Evolutionary conservation across 331 rosid genomes (phyloP), one percentile per base, ranked within the genome.

Genomic region (Spiraea crenata): DNA sequence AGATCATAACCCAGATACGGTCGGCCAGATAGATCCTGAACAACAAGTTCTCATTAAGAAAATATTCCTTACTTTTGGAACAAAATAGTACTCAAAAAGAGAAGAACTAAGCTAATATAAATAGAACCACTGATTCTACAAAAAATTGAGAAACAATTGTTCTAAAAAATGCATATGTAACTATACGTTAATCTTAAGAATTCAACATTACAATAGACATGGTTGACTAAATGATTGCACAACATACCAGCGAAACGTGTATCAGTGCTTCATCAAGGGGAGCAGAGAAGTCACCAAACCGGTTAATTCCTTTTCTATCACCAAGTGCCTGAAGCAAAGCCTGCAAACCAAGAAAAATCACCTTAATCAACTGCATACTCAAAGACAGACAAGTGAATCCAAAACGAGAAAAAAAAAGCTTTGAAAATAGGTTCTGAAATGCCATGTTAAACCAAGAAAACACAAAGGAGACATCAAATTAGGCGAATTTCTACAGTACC

Each of bases 21-120:
- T 51, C 97, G 90, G 41, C 99, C 99, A 59, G 99, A 93, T 85
- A 93, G 85, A 89, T 91, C 99, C 99, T 93, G 87, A 73, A 84
- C 20, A 78, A 72, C 56, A 60, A 68, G 15, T 9, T 54, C 50
- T 9, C 59, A 15, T 52, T 7, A 62, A 20, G 9, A 14, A 48
- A 14, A 9, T 12, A 61, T 19, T 58, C 51, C 47, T 39, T 39
- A 60, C 52, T 61, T 40, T 31, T 5, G 65, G 31, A 25, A 25
- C 31, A 25, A 68, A 1, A n/a, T 9, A 37, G 34, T 12, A 51
- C 40, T 72, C 0, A 39, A 13, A 14, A 37, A 5, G 37, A 16
- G 49, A 9, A 0, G 3, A 25, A 34, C 35, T 8, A 1, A 38
- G 40, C 16, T 17, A 39, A 50, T 12, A 11, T 58, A 58, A 5